Evolutionary conservation across 2,329 filamentous ascomycete genomes (phyloP).

Genomic region (Scorias spongiosa): DNA sequence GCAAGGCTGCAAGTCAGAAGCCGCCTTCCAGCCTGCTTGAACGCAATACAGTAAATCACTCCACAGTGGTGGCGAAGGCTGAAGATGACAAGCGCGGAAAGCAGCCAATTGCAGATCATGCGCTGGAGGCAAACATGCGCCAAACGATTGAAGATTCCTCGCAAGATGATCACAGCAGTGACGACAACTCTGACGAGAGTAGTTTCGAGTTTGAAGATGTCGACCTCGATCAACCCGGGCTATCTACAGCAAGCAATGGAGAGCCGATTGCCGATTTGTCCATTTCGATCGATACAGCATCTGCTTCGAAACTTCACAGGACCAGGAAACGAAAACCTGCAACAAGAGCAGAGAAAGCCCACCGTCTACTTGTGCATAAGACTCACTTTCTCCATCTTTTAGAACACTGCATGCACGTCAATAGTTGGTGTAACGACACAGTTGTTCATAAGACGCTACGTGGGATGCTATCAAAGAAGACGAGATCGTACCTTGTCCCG

Average conservation of each 20-base stretch:
- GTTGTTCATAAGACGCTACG: constrained; percentile 35
- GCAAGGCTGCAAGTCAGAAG: constrained; percentile 5
- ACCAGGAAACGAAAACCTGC: constrained; percentile 35
- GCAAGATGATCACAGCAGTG: constrained; percentile 40
- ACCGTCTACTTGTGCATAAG: constrained; percentile 68
- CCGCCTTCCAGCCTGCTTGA: not conserved
- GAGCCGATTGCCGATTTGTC: constrained; percentile 24
- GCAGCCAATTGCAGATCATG: not conserved
- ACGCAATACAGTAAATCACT: not conserved
- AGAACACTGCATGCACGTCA: constrained; percentile 59
- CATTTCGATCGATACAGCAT: constrained; percentile 24
- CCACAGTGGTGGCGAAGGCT: too few relatives aligned
- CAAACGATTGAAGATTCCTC: constrained; percentile 18
- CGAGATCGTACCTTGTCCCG: constrained; percentile 53
- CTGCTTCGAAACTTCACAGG: constrained; percentile 17
- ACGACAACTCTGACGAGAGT: constrained; percentile 48
- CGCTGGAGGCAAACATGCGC: constrained; percentile 1
- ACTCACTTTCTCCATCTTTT: constrained; percentile 71
- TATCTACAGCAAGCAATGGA: constrained; percentile 8
- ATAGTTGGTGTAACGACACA: constrained; percentile 65
- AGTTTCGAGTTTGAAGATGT: constrained; percentile 52
- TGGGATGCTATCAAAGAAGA: constrained; percentile 50
- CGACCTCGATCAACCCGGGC: constrained; percentile 25
- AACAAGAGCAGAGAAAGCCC: constrained; percentile 41
- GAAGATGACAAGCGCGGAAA: not conserved